Evolutionary conservation across 2,329 filamentous ascomycete genomes (phyloP), one percentile per base, ranked within the genome.

Genomic region (Fusarium robinianum): DNA sequence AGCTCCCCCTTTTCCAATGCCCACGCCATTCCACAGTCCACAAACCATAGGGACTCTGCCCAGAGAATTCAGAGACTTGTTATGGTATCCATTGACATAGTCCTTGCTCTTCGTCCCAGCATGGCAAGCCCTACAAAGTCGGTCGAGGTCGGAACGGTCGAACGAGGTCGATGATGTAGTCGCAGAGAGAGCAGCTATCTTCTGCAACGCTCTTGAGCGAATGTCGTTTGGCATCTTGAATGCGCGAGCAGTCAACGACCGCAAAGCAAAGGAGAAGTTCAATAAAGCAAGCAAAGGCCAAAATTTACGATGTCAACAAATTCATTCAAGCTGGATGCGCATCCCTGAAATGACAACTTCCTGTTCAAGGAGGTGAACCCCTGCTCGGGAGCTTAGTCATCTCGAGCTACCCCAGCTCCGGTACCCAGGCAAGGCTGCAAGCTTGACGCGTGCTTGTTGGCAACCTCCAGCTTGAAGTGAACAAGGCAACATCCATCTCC

Each of bases 111-210:
- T 73, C 14, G 67, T 66, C 47, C 73, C 72, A 27, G 69, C 70
- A 41, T 78, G 73, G 40, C 78, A 81, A 40, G 80, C 81, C 63
- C 69, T 77, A 63, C 79, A 85, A 17, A 86, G 68, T 47, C 76
- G 74, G 51, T 84, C 80, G 41, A 86, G 75, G 52, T 85, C 83
- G 35, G 81, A 82, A 63, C 76, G 75, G 59, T 85, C 81, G 56
- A 80, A 80, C 2, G 78, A 72, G 9, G 74, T 71, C 30, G 71
- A 67, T 12, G 79, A 69, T 63, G 71, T 77, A 27, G 75, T 71
- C 18, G 81, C 79, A 10, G 83, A 84, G 40, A 86, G 72, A 31
- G 76, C 74, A 27, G 83, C 83, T 55, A 86, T 84, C 70, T 82
- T 84, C 67, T 84, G 73, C 43, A 86, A 72, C 55, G 83, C 83